phyloP scores from a whole-genome alignment of 495 filamentous ascomycete species.

The Aspergillus panamensis region DNA sequence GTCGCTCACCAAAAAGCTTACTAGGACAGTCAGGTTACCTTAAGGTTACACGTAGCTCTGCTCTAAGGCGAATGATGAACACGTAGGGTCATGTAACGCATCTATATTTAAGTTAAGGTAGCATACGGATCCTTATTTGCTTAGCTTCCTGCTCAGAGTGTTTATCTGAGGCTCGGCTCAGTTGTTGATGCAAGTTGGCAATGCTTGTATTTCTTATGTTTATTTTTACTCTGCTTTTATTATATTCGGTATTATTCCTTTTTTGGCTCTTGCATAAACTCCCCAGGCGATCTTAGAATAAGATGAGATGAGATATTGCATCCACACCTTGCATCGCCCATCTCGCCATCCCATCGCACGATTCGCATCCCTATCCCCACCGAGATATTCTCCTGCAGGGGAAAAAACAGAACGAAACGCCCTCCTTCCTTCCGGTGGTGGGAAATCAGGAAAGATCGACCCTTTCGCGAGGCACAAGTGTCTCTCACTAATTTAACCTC shows the following conservation, averaged over 20 bases:
- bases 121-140: no score
- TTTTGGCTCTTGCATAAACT: neutral
- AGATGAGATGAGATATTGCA: neutral
- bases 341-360: neutral
- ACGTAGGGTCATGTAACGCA: constrained; percentile 1
- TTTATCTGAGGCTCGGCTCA: neutral
- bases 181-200: neutral
- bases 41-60: constrained; percentile 10
- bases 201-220: neutral
- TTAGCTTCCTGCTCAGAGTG: neutral
- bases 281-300: neutral
- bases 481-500: neutral
- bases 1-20: neutral
- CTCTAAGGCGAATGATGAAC: neutral
- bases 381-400: neutral
- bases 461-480: neutral
- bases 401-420: neutral
- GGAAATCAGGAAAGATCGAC: neutral
- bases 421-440: neutral
- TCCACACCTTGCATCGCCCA: neutral
- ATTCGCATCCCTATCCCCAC: neutral
- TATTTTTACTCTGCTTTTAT: no score
- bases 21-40: constrained; percentile 5
- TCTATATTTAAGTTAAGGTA: neutral
- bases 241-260: no score